Evolutionary conservation across 1,284 basidiomycete species (phyloP), one percentile per base, ranked within the genome.

Genomic region (Pterulicium gracile): DNA sequence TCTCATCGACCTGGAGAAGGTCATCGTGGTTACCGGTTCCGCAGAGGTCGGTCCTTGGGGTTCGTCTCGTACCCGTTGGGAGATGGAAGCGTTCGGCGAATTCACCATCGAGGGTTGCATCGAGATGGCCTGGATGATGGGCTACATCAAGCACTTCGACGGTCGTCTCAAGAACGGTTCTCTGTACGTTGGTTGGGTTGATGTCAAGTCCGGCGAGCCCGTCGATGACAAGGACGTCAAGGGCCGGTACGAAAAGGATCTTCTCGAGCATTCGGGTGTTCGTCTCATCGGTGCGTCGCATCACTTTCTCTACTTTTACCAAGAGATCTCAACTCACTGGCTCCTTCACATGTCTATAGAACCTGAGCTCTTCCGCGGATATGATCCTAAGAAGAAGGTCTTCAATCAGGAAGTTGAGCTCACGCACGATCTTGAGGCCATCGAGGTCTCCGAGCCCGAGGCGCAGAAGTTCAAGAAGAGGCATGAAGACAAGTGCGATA

Each of bases 81-180:
- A 98, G 71, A 96, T 97, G 91, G 94, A 97, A 64, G 92, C 90
- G 42, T 75, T 80, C 43, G 92, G 93, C 24, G 81, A 93, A 60
- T 87, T 96, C 66, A 93, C 92, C 4, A 95, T 98, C 58, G 88
- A 97, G 65, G 95, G 94, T 41, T 90, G 89, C 60, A 96, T 98
- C 58, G 95, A 98, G 72, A 94, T 98, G 86, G 94, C 95, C 13
- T 98, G 95, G 93, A 87, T 97, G 68, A 98, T 96, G 89, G 94
- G 96, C 41, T 81, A 81, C 66, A 97, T 98, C 77, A 97, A 95
- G 68, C 92, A 98, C 72, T 93, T 97, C 63, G 90, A 98, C 56
- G 96, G 95, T 17, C 88, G 89, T 50, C 77, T 98, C 58, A 94
- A 96, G 69, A 82, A 88, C 57, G 91, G 90, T 40, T 79, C 84